These are phyloP conservation scores for Asparagopsis taxiformis DNA, from an alignment of 31 red algal genomes.

Conservation along the genomic window DNA sequence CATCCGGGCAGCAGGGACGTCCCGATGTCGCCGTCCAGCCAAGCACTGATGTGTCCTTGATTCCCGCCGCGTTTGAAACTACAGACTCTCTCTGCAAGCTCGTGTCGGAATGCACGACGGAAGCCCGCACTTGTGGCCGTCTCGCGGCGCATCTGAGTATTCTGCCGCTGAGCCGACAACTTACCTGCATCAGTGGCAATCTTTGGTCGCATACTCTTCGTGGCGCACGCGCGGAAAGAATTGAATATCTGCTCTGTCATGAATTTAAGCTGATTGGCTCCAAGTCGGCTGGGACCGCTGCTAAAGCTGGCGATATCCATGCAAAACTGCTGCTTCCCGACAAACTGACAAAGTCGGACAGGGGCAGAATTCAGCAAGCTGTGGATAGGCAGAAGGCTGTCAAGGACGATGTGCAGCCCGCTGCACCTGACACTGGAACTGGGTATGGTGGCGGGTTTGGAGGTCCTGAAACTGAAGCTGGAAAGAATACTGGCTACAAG, in stretches of 20 bases:
- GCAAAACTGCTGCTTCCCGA: constrained; percentile 78
- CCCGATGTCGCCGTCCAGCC: constrained; percentile 14
- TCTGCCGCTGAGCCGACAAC: constrained; percentile 69
- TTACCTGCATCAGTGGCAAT: constrained; percentile 87
- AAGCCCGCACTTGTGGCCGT: constrained; percentile 43
- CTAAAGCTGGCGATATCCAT: constrained; percentile 14
- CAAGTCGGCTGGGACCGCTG: constrained; percentile 16
- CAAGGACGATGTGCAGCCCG: background rate
- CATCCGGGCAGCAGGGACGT: background rate
- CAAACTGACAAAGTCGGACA: constrained; percentile 63
- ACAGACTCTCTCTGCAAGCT: constrained; percentile 40
- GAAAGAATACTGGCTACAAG: background rate
- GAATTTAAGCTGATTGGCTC: constrained; percentile 68
- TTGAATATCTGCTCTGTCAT: constrained; percentile 88
- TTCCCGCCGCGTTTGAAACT: constrained; percentile 40
- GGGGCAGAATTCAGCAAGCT: constrained; percentile 4
- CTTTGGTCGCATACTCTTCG: constrained; percentile 84
- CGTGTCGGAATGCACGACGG: constrained; percentile 25
- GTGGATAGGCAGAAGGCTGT: constrained; percentile 13
- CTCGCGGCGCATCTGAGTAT: constrained; percentile 64
- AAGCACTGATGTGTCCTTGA: constrained; percentile 30
- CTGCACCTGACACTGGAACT: background rate
- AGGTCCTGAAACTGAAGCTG: constrained; percentile 1
- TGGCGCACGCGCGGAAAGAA: constrained; percentile 81
- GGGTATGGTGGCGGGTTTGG: constrained; percentile 10